Evolutionary conservation across 1,284 basidiomycete species (phyloP), one percentile per base, ranked within the genome.

Genomic region (Microbotryum scabiosae): DNA sequence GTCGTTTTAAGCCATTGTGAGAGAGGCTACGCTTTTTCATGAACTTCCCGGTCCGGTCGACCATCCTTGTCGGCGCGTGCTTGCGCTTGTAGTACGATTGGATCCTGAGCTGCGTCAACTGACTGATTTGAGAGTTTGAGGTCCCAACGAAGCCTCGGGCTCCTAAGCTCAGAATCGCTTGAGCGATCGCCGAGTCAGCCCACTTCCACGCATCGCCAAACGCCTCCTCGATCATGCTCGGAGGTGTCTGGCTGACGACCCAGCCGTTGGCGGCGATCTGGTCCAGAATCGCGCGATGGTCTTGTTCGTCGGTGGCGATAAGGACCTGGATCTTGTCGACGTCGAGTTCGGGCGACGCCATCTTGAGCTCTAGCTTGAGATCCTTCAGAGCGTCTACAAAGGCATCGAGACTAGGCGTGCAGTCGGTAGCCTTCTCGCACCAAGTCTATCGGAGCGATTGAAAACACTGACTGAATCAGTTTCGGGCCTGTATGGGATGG

Each of bases 241-340:
- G 12, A 77, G 76, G 71, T 86, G 36, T 41, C 36, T 41, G 85
- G 73, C 87, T 81, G 59, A 83, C 73, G 41, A 77, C 78, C 85
- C 85, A 86, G 4, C 85, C 85, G 57, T 79, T 73, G 12, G 76
- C 73, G 30, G 74, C 74, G 10, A 87, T 82, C 43, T 79, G 79
- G 36, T 78, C 76, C 84, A 86, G 87, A 84, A 85, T 87, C 16
- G 77, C 10, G 2, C 77, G 72, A 69, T 86, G 79, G 56, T 63
- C 59, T 18, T 74, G 70, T 73, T 88, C 86, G 70, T 88, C 86
- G 65, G 83, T 85, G 16, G 85, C 86, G 77, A 87, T 80, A 61
- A 88, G 78, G 47, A 87, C 82, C 66, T 82, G 77, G 12, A 80
- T 82, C 82, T 65, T 81, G 80, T 41, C 36, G 16, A 41, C 36